These are phyloP conservation scores for Magnolia sinica DNA, from an alignment of 164 flowering plant genomes.

Conservation along the genomic window DNA sequence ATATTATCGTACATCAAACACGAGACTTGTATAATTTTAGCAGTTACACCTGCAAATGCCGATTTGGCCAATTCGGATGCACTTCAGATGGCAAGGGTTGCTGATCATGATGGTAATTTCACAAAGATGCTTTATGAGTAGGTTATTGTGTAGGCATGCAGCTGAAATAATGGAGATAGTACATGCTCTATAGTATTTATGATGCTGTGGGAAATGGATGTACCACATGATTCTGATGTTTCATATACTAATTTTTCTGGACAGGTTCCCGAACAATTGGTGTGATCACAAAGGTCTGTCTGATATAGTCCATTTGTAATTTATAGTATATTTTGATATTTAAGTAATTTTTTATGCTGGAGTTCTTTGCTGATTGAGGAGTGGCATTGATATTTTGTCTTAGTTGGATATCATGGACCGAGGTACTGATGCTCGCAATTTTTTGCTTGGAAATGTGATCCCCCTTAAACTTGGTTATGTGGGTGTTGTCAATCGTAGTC, in stretches of 20 bases:
- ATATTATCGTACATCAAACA: conserved; percentile 38
- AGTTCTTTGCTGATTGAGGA: conserved; percentile 3
- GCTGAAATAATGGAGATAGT: not conserved
- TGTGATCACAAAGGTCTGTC: conserved; percentile 34
- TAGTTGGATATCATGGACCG: conserved; percentile 41
- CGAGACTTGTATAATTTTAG: conserved; percentile 37
- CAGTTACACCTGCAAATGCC: conserved; percentile 41
- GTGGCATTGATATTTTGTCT: conserved; percentile 2
- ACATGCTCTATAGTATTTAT: not conserved
- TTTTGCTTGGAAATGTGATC: conserved; percentile 40
- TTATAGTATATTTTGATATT: not conserved
- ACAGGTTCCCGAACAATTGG: conserved; percentile 43
- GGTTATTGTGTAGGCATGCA: conserved; percentile 1
- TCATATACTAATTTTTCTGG: conserved; percentile 2
- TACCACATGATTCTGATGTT: not conserved
- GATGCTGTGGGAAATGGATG: not conserved
- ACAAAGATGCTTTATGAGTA: conserved; percentile 3
- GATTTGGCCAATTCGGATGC: conserved; percentile 44
- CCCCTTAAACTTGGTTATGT: conserved; percentile 42
- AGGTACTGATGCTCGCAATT: conserved; percentile 36
- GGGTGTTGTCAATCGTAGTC: conserved; percentile 43
- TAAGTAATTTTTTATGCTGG: conserved; percentile 1
- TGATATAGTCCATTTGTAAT: not conserved
- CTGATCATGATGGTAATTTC: conserved; percentile 39
- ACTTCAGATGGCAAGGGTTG: conserved; percentile 41